Conservation (phyloP, 2,329 filamentous ascomycete species). For the Ophiostoma ips region DNA sequence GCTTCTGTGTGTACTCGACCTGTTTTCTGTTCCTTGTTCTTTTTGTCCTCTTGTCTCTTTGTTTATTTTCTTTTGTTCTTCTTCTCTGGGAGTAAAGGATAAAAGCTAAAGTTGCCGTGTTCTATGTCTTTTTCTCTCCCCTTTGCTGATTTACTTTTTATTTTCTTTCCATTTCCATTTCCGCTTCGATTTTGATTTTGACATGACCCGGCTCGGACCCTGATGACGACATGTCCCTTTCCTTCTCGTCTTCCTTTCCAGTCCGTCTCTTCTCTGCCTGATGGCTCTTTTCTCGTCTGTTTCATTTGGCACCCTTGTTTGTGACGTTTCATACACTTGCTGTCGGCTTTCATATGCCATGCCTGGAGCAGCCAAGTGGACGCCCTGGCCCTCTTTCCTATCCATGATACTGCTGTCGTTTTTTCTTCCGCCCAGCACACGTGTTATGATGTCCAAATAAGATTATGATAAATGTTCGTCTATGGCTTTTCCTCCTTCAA, state of each 20-base stretch:
- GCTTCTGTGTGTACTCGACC: neutral
- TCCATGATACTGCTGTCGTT: neutral
- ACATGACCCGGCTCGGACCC: neutral
- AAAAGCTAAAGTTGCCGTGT: conserved; percentile 2
- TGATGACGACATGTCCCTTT: neutral
- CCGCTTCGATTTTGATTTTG: neutral
- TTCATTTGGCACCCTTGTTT: neutral
- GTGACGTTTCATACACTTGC: neutral
- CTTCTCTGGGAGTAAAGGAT: conserved; percentile 1
- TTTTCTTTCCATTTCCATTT: neutral
- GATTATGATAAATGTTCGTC: neutral
- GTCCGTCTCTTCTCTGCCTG: neutral
- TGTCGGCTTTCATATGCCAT: neutral
- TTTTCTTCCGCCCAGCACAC: neutral
- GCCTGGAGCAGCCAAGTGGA: neutral
- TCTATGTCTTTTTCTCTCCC: neutral
- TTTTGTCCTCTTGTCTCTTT: neutral
- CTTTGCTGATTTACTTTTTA: neutral
- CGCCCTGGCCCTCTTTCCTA: neutral
- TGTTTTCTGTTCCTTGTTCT: neutral
- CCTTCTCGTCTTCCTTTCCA: neutral
- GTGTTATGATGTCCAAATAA: neutral
- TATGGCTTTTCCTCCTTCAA: neutral
- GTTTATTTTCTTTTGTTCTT: neutral
- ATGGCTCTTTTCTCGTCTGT: neutral